Percentiles rank a stretch among this genome's conserved stretches.
Evolutionary conservation across 805 yeast species (phyloP).

Genomic region (Saturnispora zaruensis): DNA sequence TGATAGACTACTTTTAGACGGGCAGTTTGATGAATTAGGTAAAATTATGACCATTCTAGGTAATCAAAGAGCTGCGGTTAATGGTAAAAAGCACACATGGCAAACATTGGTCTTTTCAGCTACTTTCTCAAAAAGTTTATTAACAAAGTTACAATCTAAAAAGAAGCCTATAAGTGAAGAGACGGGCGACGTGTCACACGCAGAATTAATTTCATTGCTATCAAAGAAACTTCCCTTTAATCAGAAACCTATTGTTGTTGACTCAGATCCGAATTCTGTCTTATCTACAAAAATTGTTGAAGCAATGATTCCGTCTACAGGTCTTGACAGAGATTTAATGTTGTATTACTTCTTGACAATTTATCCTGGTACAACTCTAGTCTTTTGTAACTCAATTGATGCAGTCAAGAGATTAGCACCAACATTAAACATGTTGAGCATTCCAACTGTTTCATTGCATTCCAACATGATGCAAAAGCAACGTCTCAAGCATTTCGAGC

Average conservation of each 20-base stretch:
- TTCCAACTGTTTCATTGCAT: constrained; percentile 71
- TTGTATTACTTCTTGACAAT: constrained; percentile 77
- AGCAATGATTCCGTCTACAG: constrained; percentile 84
- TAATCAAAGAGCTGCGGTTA: constrained; percentile 37
- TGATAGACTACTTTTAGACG: constrained; percentile 88
- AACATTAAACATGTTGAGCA: constrained; percentile 56
- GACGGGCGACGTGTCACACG: constrained; percentile 35
- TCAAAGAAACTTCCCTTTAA: constrained; percentile 64
- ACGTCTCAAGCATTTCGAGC: constrained; percentile 76
- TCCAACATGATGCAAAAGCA: constrained; percentile 95
- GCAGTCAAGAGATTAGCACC: constrained; percentile 83
- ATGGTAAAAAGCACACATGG: constrained; percentile 32
- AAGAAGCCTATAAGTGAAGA: constrained; percentile 27
- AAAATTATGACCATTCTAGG: constrained; percentile 61
- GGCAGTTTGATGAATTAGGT: constrained; percentile 90
- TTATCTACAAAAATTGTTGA: constrained; percentile 73
- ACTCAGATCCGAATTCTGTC: constrained; percentile 77
- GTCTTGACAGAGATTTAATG: constrained; percentile 82
- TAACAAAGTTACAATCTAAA: constrained; percentile 56
- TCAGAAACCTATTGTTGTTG: constrained; percentile 60
- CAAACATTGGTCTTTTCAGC: constrained; percentile 95
- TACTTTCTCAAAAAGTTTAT: constrained; percentile 76
- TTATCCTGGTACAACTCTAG: constrained; percentile 84
- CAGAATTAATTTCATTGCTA: constrained; percentile 55
- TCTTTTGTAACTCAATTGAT: constrained; percentile 93